phyloP scores from a whole-genome alignment of 2,329 filamentous ascomycete species.

The Alternaria alternata region DNA sequence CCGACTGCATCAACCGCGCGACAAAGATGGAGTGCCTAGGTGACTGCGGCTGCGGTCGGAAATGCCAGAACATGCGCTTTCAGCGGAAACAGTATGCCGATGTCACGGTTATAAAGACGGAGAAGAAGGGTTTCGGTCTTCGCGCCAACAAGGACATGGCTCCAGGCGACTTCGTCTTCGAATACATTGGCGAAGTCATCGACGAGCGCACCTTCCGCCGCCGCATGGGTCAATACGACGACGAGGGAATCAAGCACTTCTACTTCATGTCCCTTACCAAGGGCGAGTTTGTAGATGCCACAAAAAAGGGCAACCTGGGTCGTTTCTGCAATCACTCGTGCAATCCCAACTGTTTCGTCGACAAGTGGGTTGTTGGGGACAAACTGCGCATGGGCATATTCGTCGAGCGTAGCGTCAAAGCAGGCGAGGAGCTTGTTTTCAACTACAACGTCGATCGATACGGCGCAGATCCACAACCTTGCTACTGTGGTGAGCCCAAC shows the following conservation, averaged over 20 bases:
- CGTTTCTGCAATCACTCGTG: constrained; percentile 99
- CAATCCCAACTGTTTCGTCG: constrained; percentile 98
- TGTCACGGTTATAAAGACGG: constrained; percentile 95
- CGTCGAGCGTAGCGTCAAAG: constrained; percentile 81
- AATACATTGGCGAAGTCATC: constrained; percentile 98
- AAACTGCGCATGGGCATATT: constrained; percentile 99
- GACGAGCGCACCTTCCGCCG: constrained; percentile 88
- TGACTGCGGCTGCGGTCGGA: constrained; percentile 85
- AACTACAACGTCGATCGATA: constrained; percentile 99
- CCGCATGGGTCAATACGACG: constrained; percentile 91
- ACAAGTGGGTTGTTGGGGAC: constrained; percentile 98
- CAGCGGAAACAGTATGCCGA: constrained; percentile 87
- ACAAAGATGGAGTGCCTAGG: constrained; percentile 96
- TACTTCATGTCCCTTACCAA: constrained; percentile 99
- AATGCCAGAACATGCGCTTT: constrained; percentile 95
- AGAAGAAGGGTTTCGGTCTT: constrained; percentile 96
- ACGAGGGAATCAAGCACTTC: constrained; percentile 98
- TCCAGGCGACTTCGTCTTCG: constrained; percentile 91
- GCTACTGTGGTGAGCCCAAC: constrained; percentile 93
- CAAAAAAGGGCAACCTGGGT: constrained; percentile 93
- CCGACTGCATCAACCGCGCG: constrained; percentile 97
- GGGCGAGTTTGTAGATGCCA: constrained; percentile 96
- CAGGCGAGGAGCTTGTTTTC: constrained; percentile 95
- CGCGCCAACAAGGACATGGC: constrained; percentile 80
- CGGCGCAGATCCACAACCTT: constrained; percentile 93